Base-by-base conservation (phyloP, 2,329 filamentous ascomycete species). In the Hypoxylon sp. region DNA sequence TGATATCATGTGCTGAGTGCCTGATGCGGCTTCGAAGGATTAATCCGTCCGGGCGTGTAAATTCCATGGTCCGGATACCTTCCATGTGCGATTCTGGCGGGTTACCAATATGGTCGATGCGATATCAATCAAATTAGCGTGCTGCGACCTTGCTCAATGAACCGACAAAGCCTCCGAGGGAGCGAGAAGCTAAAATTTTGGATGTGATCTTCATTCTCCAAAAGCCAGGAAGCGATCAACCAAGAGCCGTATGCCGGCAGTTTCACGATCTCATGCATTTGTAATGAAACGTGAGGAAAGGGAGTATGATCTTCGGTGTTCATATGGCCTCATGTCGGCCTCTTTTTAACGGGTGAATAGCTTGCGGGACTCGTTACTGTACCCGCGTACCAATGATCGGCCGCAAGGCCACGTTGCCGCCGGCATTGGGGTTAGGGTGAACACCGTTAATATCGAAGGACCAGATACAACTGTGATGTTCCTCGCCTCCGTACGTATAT, bases 301-400 rank as follows among this genome's bases (percentile, higher is more conserved):
- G 46, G 16, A 53, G 55, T 37, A 62, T 60, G 65, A 70, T 68
- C 69, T 61, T 68, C 61, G 58, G 65, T 52, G 55, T 59, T 70
- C 67, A 70, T 71, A 65, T 68, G 67, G 67, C 55, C 63, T 63
- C 61, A 68, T 65, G 65, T 70, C 67, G 67, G 69, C 34, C 61
- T 52, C 67, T 70, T 65, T 67, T 60, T 54, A 52, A 61, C 63
- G 69, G 65, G 43, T 70, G 69, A 67, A 68, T 68, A 47, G 63
- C 45, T 55, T 55, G 64, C 67, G 56, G 63, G 57, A 64, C 61
- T 58, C 27, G 48, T 34, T 63, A 48, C 55, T 59, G 57, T 67
- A 46, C 54, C 37, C 54, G 61, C 59, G 56, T 67, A 34, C 61
- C 61, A 63, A 48, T 63, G 61, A 65, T 65, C 67, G 58, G 48